Percentiles rank a stretch among this genome's conserved stretches.
Evolutionary conservation across 2,329 filamentous ascomycete genomes (phyloP).

Genomic region (Penicillium sp.): DNA sequence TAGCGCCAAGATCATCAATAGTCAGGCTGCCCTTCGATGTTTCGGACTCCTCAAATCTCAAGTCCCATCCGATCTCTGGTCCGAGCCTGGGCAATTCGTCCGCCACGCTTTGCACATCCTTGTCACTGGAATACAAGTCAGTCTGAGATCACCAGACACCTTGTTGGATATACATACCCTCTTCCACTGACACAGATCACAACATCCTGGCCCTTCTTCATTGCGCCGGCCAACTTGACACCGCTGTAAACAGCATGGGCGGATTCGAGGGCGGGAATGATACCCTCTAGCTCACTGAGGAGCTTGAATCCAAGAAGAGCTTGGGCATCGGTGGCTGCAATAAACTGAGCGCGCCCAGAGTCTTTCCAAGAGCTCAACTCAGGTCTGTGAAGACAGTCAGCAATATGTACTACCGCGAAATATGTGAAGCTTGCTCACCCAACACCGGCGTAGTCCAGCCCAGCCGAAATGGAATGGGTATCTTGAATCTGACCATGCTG

Average conservation of each 20-base stretch:
- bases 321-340: constrained; percentile 83
- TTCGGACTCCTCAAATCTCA: too few relatives aligned
- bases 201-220: constrained; percentile 79
- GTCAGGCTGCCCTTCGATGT: too few relatives aligned
- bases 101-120: too few relatives aligned
- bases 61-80: too few relatives aligned
- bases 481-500: constrained; percentile 85
- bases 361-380: constrained; percentile 93
- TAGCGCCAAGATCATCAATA: too few relatives aligned
- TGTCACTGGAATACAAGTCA: too few relatives aligned
- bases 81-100: too few relatives aligned
- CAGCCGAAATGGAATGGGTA: constrained; percentile 91
- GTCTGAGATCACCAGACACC: too few relatives aligned
- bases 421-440: constrained; percentile 34
- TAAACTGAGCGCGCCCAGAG: constrained; percentile 74
- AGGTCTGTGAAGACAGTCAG: constrained; percentile 55
- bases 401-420: background rate
- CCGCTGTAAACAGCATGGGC: constrained; percentile 88
- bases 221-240: constrained; percentile 82
- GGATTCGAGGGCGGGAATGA: constrained; percentile 91
- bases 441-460: constrained; percentile 93
- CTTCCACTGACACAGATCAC: constrained; percentile 89
- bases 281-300: constrained; percentile 84
- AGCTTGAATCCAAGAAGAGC: constrained; percentile 83
- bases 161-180: constrained; percentile 45